These are phyloP conservation scores for Fusarium equiseti DNA, from an alignment of 2,329 filamentous ascomycete genomes.

Conservation along the genomic window DNA sequence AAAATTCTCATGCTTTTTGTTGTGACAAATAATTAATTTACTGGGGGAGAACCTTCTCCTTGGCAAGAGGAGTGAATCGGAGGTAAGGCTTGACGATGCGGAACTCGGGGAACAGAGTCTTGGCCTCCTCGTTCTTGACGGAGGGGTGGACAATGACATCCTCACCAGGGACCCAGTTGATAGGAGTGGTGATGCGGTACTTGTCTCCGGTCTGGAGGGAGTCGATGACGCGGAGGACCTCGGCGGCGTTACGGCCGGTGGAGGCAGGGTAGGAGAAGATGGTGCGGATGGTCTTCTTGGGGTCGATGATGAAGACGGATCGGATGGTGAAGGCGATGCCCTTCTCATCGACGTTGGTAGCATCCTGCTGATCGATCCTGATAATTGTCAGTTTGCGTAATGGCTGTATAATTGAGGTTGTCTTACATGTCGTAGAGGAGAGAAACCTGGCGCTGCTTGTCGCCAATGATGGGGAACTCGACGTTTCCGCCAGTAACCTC, in stretches of 20 bases:
- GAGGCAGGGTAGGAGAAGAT: slow-evolving; percentile 94
- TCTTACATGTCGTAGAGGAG: slow-evolving; percentile 81
- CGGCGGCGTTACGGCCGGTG: slow-evolving; percentile 84
- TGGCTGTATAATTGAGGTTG: accelerated
- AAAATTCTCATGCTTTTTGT: slow-evolving; percentile 20
- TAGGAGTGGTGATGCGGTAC: slow-evolving; percentile 87
- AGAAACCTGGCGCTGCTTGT: slow-evolving; percentile 81
- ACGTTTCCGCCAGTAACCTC: slow-evolving; percentile 79
- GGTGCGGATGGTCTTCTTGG: slow-evolving; percentile 90
- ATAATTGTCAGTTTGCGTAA: slow-evolving; percentile 8
- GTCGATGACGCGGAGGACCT: slow-evolving; percentile 83
- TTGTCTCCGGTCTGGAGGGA: slow-evolving; percentile 87
- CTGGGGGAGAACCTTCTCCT: slow-evolving; percentile 56
- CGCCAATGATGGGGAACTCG: slow-evolving; percentile 83
- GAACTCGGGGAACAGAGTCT: slow-evolving; percentile 86
- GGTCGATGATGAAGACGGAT: slow-evolving; percentile 94
- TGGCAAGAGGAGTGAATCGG: slow-evolving; percentile 76
- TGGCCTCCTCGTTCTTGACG: slow-evolving; percentile 86
- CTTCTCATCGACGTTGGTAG: slow-evolving; percentile 83
- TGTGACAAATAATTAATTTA: slow-evolving; percentile 17
- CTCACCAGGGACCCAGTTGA: slow-evolving; percentile 90
- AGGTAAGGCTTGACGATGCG: slow-evolving; percentile 78
- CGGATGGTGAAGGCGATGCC: slow-evolving; percentile 94
- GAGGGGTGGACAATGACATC: slow-evolving; percentile 92
- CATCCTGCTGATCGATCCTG: slow-evolving; percentile 82